These are phyloP conservation scores for Tranzscheliella williamsii DNA, from an alignment of 1,284 basidiomycete genomes.

Conservation along the genomic window DNA sequence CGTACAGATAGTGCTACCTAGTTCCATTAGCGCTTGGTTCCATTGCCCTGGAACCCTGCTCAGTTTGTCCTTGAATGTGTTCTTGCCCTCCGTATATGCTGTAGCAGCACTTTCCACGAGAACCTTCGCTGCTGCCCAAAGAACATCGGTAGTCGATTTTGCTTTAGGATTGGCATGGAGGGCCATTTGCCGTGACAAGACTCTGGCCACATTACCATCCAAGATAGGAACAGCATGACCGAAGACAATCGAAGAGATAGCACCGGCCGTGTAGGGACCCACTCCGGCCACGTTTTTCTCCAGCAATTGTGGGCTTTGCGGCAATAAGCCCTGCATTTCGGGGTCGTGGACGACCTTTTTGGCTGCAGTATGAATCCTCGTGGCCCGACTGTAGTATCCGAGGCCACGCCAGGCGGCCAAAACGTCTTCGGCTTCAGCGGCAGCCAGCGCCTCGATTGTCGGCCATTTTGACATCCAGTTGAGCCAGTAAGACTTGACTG, in stretches of 20 bases:
- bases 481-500: slow-evolving; percentile 53
- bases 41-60: slow-evolving; percentile 47
- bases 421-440: slow-evolving; percentile 64
- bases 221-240: slow-evolving; percentile 52
- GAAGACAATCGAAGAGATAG: slow-evolving; percentile 56
- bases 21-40: slow-evolving; percentile 60
- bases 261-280: slow-evolving; percentile 77
- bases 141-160: slow-evolving; percentile 47
- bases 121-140: slow-evolving; percentile 47
- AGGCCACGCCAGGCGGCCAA: slow-evolving; percentile 56
- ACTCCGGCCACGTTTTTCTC: slow-evolving; percentile 85
- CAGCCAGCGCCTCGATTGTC: slow-evolving; percentile 70
- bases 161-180: slow-evolving; percentile 50
- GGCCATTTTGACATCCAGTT: slow-evolving; percentile 57
- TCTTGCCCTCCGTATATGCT: background rate
- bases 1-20: slow-evolving; percentile 42
- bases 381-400: slow-evolving; percentile 58
- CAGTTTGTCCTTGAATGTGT: background rate
- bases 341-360: slow-evolving; percentile 45
- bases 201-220: slow-evolving; percentile 56
- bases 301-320: slow-evolving; percentile 77
- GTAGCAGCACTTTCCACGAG: slow-evolving; percentile 33
- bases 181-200: slow-evolving; percentile 50
- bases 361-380: slow-evolving; percentile 54
- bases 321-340: slow-evolving; percentile 72